Base-by-base conservation (phyloP, 1,284 basidiomycete species). In the Boletellus deceptivus region DNA sequence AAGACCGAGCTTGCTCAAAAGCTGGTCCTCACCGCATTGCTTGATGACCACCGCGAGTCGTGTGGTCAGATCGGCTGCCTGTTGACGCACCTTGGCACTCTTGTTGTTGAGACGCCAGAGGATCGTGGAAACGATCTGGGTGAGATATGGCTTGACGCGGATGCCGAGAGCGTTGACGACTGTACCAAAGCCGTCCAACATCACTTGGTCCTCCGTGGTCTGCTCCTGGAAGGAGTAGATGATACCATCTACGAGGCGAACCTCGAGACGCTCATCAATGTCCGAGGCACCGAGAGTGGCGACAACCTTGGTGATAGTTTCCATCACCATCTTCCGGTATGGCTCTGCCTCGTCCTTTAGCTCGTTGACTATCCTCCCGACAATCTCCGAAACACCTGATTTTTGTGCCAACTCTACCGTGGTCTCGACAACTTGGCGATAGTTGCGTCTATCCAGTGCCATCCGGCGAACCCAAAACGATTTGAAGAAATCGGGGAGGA, bases 191-290 rank as follows among this genome's bases (percentile, higher is more conserved):
- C 97, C 96, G 58, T 99, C 96, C 52, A 99, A 77, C 96, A 99
- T 99, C 68, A 99, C 93, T 61, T 94, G 92, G 68, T 99, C 97
- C 69, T 99, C 97, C 3, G 94, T 89, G 0, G 95, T 98, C 73
- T 99, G 97, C 74, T 99, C 96, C 71, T 99, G 96, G 89, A 99
- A 99, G 6, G 97, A 89, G 68, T 96, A 98, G 72, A 99, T 99
- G 71, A 99, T 96, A 43, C 97, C 96, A 65, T 99, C 97, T 31
- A 99, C 91, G 13, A 99, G 82, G 51, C 91, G 83, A 13, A 96
- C 84, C 72, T 99, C 96, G 43, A 99, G 77, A 45, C 94, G 82
- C 70, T 99, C 94, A 65, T 99, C 96, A 53, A 99, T 91, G 64
- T 99, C 97, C 1, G 95, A 92, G 2, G 96, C 93, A 50, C 97